A percentile compares a stretch with the other conserved stretches of the same genome.
These are phyloP conservation scores for Penicillium salamii DNA, from an alignment of 495 filamentous ascomycete genomes.

Conservation along the genomic window DNA sequence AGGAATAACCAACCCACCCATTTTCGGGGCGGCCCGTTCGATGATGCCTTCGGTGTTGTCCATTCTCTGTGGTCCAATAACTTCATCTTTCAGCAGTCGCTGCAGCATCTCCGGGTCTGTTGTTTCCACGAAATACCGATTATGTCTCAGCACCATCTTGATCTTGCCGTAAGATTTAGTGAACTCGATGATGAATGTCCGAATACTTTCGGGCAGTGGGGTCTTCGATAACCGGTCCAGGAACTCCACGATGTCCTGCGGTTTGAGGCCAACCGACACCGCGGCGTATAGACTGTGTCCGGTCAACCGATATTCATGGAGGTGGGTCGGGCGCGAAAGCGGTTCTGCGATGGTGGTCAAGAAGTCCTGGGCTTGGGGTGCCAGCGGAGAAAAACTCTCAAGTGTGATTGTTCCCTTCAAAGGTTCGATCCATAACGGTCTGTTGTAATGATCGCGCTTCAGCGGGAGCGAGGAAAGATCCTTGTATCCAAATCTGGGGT, in stretches of 20 bases:
- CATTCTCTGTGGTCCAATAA: constrained; percentile 62
- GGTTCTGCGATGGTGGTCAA: constrained; percentile 95
- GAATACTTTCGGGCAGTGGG: constrained; percentile 72
- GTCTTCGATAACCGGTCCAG: constrained; percentile 87
- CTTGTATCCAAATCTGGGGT: constrained; percentile 59
- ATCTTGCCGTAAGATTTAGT: constrained; percentile 93
- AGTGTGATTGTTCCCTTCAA: constrained; percentile 79
- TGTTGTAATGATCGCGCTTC: constrained; percentile 83
- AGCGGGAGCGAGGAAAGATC: constrained; percentile 80
- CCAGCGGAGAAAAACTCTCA: constrained; percentile 90
- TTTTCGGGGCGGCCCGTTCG: constrained; percentile 76
- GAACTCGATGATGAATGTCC: constrained; percentile 74
- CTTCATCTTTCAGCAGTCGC: constrained; percentile 69
- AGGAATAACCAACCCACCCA: constrained; percentile 89
- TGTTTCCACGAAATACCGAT: constrained; percentile 90
- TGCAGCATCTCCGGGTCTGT: constrained; percentile 82
- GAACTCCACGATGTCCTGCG: constrained; percentile 84
- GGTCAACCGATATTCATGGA: constrained; percentile 93
- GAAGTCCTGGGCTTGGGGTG: constrained; percentile 86
- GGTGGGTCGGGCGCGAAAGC: constrained; percentile 75
- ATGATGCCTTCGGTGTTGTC: constrained; percentile 69
- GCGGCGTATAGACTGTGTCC: constrained; percentile 92
- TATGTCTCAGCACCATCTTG: constrained; percentile 91
- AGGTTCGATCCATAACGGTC: constrained; percentile 92
- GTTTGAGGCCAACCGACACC: constrained; percentile 83